A percentile compares a stretch with the other conserved stretches of the same genome.
phyloP scores from a whole-genome alignment of 2,329 filamentous ascomycete species.

The Sporothrix phasma region DNA sequence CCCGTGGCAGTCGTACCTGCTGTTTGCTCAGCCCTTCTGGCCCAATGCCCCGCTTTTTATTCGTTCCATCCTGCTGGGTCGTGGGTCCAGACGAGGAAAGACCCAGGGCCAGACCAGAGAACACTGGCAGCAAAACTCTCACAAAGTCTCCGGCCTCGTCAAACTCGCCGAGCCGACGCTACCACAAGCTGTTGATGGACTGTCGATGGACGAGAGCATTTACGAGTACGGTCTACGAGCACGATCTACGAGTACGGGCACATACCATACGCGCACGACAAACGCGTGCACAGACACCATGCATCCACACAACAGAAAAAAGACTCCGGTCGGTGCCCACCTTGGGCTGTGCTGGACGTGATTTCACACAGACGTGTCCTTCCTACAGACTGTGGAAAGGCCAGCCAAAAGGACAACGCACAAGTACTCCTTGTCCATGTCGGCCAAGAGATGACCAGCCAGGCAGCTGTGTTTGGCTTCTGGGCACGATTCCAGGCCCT shows the following conservation, averaged over 20 bases:
- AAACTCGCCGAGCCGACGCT: conserved; percentile 3
- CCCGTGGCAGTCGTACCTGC: background rate
- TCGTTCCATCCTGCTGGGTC: conserved; percentile 2
- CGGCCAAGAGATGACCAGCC: background rate
- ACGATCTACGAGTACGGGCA: background rate
- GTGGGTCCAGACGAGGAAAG: background rate
- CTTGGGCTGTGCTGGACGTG: background rate
- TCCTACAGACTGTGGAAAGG: background rate
- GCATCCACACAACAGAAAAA: background rate
- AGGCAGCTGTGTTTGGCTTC: background rate
- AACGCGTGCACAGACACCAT: background rate
- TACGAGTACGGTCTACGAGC: background rate
- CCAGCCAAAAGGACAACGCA: background rate
- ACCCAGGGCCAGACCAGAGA: background rate
- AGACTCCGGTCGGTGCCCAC: background rate
- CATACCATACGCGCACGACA: background rate
- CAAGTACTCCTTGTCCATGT: too few relatives aligned
- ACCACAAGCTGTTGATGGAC: background rate
- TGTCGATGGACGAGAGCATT: too few relatives aligned
- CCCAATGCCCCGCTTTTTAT: background rate
- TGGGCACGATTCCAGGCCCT: background rate
- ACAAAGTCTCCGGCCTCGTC: background rate
- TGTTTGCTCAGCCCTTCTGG: background rate
- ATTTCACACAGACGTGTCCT: background rate
- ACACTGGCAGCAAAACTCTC: background rate